A percentile compares a stretch with the other conserved stretches of the same genome.
Evolutionary conservation across 768 basidiomycete genomes (phyloP).

Genomic region (Lanmaoa rubissima): DNA sequence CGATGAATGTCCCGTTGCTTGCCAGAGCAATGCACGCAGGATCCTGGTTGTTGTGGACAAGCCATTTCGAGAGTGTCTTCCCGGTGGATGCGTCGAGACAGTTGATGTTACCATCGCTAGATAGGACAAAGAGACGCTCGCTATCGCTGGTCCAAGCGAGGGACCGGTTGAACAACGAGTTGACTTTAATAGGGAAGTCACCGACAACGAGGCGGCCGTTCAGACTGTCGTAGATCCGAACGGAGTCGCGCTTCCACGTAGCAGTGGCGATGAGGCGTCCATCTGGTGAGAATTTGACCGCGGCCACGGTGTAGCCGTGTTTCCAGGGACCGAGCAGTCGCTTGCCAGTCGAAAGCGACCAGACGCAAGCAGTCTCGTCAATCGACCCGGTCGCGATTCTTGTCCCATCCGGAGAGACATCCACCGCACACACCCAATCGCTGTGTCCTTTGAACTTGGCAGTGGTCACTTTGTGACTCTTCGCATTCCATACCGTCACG

Average conservation of each 20-base stretch:
- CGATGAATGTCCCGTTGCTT: constrained; percentile 1
- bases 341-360: too few species aligned
- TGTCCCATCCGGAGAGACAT: too few species aligned
- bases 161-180: not conserved
- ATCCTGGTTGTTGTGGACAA: not conserved
- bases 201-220: not conserved
- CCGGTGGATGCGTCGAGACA: not conserved
- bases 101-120: not conserved
- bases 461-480: not conserved
- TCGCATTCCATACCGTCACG: not conserved
- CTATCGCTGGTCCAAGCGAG: not conserved
- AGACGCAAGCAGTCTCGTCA: too few species aligned
- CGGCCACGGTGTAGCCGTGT: too few species aligned
- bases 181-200: not conserved
- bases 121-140: not conserved
- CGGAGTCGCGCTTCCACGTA: not conserved
- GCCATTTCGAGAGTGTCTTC: not conserved
- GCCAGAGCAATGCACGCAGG: not conserved
- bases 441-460: not conserved
- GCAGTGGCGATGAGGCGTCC: too few species aligned
- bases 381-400: too few species aligned
- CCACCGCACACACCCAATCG: too few species aligned
- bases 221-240: constrained; percentile 2
- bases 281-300: too few species aligned
- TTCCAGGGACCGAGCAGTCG: too few species aligned